Percentiles rank a stretch among this genome's conserved stretches.
phyloP scores from a whole-genome alignment of 129 eudicot species.

The Sambucus nigra region DNA sequence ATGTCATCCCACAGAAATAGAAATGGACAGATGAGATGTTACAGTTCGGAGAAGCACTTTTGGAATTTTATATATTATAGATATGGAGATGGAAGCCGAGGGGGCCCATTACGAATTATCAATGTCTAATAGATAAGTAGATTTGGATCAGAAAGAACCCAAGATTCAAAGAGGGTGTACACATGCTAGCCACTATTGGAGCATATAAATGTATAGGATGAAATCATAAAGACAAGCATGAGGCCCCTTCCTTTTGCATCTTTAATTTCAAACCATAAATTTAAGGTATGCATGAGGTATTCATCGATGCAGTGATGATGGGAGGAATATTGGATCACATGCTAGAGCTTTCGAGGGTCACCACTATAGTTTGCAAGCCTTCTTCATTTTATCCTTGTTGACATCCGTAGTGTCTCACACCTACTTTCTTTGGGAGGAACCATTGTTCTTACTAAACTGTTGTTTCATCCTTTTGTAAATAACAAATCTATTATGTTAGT shows the following conservation, averaged over 20 bases:
- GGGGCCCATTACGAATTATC: constrained; percentile 32
- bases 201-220: constrained; percentile 21
- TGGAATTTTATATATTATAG: constrained; percentile 7
- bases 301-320: neutral
- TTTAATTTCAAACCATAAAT: constrained; percentile 41
- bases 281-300: constrained; percentile 8
- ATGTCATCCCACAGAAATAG: no score
- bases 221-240: constrained; percentile 22
- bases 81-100: constrained; percentile 18
- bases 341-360: neutral
- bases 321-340: constrained; percentile 3
- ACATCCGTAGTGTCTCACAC: no score
- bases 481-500: no score
- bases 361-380: neutral
- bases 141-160: constrained; percentile 9
- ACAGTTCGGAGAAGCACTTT: constrained; percentile 17
- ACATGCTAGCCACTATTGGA: constrained; percentile 60
- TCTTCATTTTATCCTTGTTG: no score
- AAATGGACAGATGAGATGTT: constrained; percentile 6
- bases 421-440: no score
- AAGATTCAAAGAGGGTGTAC: constrained; percentile 11
- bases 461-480: no score
- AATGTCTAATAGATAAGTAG: constrained; percentile 8
- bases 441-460: no score
- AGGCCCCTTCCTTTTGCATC: constrained; percentile 46